Conservation (phyloP, 306 rosid species). For the barrel medic (Medicago truncatula) region DNA sequence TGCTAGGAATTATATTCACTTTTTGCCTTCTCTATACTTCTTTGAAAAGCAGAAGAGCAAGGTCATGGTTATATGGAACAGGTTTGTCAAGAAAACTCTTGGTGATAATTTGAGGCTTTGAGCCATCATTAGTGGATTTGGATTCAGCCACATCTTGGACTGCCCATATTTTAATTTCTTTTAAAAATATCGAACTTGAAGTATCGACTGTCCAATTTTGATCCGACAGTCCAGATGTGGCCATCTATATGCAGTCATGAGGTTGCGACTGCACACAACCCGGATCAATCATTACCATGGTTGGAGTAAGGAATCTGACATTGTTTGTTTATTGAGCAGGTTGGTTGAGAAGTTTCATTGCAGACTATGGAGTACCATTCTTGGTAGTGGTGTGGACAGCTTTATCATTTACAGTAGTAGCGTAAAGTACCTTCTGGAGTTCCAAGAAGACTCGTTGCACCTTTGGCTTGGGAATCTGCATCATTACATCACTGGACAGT, state of each 20-base stretch:
- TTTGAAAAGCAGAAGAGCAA: conserved; percentile 78
- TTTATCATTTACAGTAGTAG: conserved; percentile 62
- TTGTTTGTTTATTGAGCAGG: conserved; percentile 47
- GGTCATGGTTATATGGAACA: conserved; percentile 88
- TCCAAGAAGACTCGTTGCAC: conserved; percentile 79
- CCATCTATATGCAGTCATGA: too few species aligned
- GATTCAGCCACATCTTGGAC: too few species aligned
- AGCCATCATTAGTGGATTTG: not conserved
- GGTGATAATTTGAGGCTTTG: not conserved
- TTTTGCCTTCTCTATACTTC: conserved; percentile 77
- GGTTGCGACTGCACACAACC: too few species aligned
- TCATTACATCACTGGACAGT: conserved; percentile 85
- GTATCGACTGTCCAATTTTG: too few species aligned
- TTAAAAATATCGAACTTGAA: too few species aligned
- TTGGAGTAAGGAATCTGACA: not conserved
- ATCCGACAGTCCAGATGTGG: too few species aligned
- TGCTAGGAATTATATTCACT: conserved; percentile 74
- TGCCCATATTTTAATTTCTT: too few species aligned
- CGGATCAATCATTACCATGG: not conserved
- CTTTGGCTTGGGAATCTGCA: conserved; percentile 79
- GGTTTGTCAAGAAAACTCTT: conserved; percentile 52
- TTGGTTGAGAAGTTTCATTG: conserved; percentile 70
- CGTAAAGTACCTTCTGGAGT: conserved; percentile 73
- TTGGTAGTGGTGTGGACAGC: conserved; percentile 83
- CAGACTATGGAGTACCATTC: conserved; percentile 87